Evolutionary conservation across 768 basidiomycete genomes (phyloP), one percentile per base, ranked within the genome.

Genomic region (Holtermannia corniformis): DNA sequence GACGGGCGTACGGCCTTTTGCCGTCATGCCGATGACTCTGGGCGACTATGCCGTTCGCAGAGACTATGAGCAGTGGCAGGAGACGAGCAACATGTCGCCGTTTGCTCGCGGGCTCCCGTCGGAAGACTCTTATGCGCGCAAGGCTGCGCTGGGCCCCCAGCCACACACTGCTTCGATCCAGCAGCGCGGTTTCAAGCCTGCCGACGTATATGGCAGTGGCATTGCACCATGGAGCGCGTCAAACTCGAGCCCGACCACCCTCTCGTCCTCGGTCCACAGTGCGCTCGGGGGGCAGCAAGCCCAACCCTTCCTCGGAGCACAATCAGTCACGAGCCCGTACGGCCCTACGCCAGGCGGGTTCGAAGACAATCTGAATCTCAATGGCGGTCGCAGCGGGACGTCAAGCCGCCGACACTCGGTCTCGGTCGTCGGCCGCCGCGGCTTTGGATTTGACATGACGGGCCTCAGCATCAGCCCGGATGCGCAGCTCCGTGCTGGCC

Each of bases 381-480:
- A 56, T 41, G 67, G 67, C 5, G 55, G 49, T 1, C 43, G 52
- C 49, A 68, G 66, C 2, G 70, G 70, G 11, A 58, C 64, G 0
- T 65, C 63, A 19, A 61, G 58, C 23, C 49, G 70, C 14, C 49
- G 70, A 27, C 70, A 72, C 43, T 63, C 61, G 32, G 65, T 72
- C 11, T 70, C 68, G 5, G 65, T 72, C 12, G 67, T 68, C 7
- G 60, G 64, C 43, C 41, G 67, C 19, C 50, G 70, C 42, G 68
- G 68, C 19, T 64, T 69, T 41, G 57, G 59, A 13, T 69, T 71
- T 50, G 63, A 61, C 14, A 58, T 58, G 23, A 59, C 52, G 5
- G 26, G 56, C 3, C 21, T 59, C 21, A 42, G 50, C 11, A 51
- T 49, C 28, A 57, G 54, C 2, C 64, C 64, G 3, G 32, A 37